Evolutionary conservation across 2,329 filamentous ascomycete genomes (phyloP).

Genomic region (Davidsoniella virescens): DNA sequence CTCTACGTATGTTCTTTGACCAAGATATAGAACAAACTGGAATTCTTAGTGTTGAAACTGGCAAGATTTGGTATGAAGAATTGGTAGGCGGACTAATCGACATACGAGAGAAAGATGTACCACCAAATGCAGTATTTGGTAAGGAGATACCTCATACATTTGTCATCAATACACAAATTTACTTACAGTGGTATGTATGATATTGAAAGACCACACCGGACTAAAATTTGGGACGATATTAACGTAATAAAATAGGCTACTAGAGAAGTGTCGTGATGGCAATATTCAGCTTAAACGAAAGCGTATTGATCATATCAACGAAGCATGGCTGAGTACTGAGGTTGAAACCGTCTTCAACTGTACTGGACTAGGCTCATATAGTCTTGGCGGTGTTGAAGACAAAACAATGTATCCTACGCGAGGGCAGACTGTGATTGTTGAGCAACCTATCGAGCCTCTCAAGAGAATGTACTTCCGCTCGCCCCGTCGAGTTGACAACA

Average conservation of each 20-base stretch:
- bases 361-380: constrained; percentile 54
- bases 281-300: constrained; percentile 48
- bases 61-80: constrained; percentile 26
- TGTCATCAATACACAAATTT: constrained; percentile 53
- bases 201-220: not conserved
- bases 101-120: constrained; percentile 19
- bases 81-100: constrained; percentile 22
- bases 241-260: constrained; percentile 25
- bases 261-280: constrained; percentile 52
- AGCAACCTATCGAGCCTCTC: constrained; percentile 24
- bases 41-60: constrained; percentile 23
- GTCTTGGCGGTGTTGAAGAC: constrained; percentile 62
- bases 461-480: constrained; percentile 26
- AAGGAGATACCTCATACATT: constrained; percentile 21
- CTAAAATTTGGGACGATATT: not conserved
- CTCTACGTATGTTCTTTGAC: constrained; percentile 16
- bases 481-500: constrained; percentile 24
- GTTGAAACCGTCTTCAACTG: constrained; percentile 52
- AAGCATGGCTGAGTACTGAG: constrained; percentile 37
- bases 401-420: constrained; percentile 45
- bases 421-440: constrained; percentile 21
- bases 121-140: constrained; percentile 22
- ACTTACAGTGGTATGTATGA: constrained; percentile 48
- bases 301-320: constrained; percentile 45
- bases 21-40: constrained; percentile 27